Conservation (phyloP, 73 alveolate genomes). For the Uronychia binucleata region DNA sequence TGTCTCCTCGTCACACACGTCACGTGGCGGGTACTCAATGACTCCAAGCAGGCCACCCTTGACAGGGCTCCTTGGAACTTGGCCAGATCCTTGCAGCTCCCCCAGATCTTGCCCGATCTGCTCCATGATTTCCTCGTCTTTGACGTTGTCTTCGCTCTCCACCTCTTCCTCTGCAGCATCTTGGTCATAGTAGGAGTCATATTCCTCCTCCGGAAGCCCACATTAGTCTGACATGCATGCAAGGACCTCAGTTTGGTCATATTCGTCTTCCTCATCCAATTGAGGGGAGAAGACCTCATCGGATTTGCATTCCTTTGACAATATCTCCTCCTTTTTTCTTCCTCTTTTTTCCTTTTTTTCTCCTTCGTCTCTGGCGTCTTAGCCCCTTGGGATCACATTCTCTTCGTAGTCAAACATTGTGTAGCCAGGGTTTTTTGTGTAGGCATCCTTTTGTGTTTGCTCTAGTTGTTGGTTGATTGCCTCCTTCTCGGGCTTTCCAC, state of each 20-base stretch:
- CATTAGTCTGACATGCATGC: not conserved
- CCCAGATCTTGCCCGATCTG: not conserved
- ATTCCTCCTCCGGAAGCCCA: not conserved
- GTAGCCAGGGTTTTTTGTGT: no score
- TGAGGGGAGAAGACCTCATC: no score
- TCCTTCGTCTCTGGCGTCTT: not conserved
- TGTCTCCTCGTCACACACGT: not conserved
- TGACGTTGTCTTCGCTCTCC: not conserved
- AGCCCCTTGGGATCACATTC: not conserved
- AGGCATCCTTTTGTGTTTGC: no score
- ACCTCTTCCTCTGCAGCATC: not conserved
- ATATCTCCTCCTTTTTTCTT: not conserved
- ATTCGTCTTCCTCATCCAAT: not conserved
- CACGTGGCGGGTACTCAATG: not conserved
- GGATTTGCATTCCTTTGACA: not conserved
- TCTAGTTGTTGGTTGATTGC: no score
- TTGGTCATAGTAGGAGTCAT: not conserved
- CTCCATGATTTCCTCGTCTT: not conserved
- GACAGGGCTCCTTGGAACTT: not conserved
- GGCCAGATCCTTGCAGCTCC: not conserved
- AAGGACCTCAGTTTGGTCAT: not conserved
- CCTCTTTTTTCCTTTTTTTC: not conserved
- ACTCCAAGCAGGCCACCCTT: not conserved
- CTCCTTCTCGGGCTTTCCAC: no score
- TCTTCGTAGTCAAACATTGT: not conserved